Percentiles rank a stretch among this genome's conserved stretches.
These are phyloP conservation scores for Populus hybrid DNA, from an alignment of 441 rosid species.

Conservation along the genomic window DNA sequence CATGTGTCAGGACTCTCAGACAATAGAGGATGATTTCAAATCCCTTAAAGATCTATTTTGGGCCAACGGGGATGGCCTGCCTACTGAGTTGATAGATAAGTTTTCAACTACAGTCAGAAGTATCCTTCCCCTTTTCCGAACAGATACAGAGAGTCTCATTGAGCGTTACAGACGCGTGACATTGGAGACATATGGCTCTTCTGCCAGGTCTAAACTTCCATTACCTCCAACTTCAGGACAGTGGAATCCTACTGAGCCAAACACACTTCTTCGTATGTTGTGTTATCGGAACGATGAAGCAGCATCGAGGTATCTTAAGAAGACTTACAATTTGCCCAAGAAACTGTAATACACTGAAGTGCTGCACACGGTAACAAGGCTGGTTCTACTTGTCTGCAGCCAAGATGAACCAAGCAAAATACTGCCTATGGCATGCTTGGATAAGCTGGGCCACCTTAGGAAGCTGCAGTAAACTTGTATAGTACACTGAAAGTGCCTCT, in stretches of 20 bases:
- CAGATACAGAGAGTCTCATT: conserved; percentile 77
- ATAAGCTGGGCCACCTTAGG: conserved; percentile 2
- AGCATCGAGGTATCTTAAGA: conserved; percentile 85
- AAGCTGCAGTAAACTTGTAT: conserved; percentile 24
- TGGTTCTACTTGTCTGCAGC: conserved; percentile 13
- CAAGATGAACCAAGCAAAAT: conserved; percentile 2
- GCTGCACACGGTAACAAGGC: conserved; percentile 14
- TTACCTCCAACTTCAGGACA: conserved; percentile 89
- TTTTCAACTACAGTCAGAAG: conserved; percentile 61
- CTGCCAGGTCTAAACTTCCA: conserved; percentile 81
- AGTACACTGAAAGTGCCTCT: conserved; percentile 13
- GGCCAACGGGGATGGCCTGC: conserved; percentile 96
- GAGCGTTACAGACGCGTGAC: conserved; percentile 70
- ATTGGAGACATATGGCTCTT: conserved; percentile 70
- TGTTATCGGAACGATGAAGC: conserved; percentile 88
- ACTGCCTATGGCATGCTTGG: not conserved
- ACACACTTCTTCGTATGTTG: conserved; percentile 77
- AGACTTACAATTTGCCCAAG: conserved; percentile 84
- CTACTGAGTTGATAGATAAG: conserved; percentile 73
- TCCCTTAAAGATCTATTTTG: conserved; percentile 81
- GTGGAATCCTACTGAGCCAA: conserved; percentile 88
- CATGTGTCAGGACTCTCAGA: conserved; percentile 66
- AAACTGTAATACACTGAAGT: conserved; percentile 46
- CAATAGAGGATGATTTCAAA: conserved; percentile 88
- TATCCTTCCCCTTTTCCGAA: conserved; percentile 72